These are phyloP conservation scores for Lenwebbia sp. DNA, from an alignment of 345 rosid genomes.

Conservation along the genomic window DNA sequence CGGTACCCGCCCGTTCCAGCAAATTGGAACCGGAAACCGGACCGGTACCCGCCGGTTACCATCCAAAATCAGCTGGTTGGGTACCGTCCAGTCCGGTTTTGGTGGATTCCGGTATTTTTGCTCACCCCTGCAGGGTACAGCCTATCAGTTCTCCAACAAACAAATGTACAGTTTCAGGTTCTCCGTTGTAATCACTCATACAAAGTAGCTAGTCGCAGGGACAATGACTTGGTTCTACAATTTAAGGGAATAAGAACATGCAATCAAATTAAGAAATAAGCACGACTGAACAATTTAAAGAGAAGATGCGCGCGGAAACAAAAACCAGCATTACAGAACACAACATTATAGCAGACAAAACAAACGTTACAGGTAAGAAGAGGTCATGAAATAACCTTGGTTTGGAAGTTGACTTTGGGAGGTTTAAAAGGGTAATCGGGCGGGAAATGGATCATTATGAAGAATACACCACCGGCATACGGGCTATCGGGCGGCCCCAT, in stretches of 20 bases:
- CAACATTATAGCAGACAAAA: not conserved
- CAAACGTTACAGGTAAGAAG: not conserved
- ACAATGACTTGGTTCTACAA: not conserved
- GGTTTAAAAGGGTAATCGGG: conserved; percentile 11
- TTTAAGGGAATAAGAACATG: not conserved
- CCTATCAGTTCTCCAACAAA: not conserved
- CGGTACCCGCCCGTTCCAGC: no score
- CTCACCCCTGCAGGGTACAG: not conserved
- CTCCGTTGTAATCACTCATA: not conserved
- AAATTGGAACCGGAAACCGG: no score
- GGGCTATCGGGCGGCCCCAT: conserved; percentile 11
- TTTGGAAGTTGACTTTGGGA: conserved; percentile 12
- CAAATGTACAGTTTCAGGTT: not conserved
- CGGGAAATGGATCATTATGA: conserved; percentile 9
- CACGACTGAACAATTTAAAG: not conserved
- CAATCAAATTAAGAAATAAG: not conserved
- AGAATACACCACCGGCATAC: conserved; percentile 10
- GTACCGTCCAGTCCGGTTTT: no score
- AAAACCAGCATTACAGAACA: not conserved
- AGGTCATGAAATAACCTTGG: conserved; percentile 5
- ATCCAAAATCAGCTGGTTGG: no score
- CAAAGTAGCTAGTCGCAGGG: not conserved
- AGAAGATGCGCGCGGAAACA: not conserved
- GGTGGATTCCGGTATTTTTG: no score
- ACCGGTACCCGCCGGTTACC: no score